Percentiles rank a stretch among this genome's conserved stretches.
Conservation (phyloP, 2,329 filamentous ascomycete species). For the Hypoxylon sp. region DNA sequence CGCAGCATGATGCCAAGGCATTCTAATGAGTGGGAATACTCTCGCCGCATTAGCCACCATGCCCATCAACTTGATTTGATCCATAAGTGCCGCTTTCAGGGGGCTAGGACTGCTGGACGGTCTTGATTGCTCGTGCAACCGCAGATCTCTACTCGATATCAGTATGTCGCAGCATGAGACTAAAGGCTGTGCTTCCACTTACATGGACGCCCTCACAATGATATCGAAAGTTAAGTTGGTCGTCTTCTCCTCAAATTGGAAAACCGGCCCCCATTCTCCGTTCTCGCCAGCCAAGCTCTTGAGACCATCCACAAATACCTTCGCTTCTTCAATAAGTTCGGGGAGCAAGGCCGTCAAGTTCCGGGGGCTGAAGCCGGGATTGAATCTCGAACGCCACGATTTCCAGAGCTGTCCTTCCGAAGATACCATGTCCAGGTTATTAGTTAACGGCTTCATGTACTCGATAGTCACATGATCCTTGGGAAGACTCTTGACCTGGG, state of each 20-base stretch:
- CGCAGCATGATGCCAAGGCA: conserved; percentile 46
- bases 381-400: conserved; percentile 54
- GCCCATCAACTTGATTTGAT: conserved; percentile 46
- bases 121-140: conserved; percentile 48
- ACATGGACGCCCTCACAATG: conserved; percentile 57
- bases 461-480: conserved; percentile 33
- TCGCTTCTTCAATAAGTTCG: conserved; percentile 57
- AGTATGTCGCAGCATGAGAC: conserved; percentile 1
- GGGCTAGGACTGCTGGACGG: conserved; percentile 45
- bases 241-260: conserved; percentile 55
- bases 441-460: conserved; percentile 53
- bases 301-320: conserved; percentile 55
- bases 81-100: conserved; percentile 46
- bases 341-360: conserved; percentile 56
- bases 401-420: conserved; percentile 55
- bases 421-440: conserved; percentile 53
- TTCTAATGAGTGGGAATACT: conserved; percentile 36
- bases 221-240: conserved; percentile 60
- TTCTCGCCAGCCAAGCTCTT: conserved; percentile 49
- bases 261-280: conserved; percentile 53
- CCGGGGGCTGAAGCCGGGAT: conserved; percentile 57
- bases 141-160: conserved; percentile 45
- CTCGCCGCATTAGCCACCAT: conserved; percentile 40
- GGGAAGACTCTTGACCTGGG: conserved; percentile 45
- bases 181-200: conserved; percentile 22